phyloP scores from a whole-genome alignment of 495 filamentous ascomycete genomes.

The Tuber aestivum region DNA sequence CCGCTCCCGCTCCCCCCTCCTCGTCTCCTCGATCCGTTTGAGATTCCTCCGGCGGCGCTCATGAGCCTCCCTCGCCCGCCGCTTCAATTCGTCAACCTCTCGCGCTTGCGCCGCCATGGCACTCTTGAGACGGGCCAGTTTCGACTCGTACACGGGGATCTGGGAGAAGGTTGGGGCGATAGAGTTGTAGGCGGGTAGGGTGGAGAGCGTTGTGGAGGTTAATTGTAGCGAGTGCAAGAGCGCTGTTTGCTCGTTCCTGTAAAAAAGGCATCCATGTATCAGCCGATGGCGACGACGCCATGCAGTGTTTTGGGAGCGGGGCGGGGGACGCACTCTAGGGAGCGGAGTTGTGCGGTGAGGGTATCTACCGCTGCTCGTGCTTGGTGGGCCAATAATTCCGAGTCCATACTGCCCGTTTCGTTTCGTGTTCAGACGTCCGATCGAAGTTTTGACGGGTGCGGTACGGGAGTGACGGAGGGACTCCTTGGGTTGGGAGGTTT shows the following conservation, averaged over 20 bases:
- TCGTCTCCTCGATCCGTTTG: conserved; percentile 26
- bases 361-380: conserved; percentile 33
- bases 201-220: conserved; percentile 27
- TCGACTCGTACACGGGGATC: conserved; percentile 37
- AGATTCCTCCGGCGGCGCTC: conserved; percentile 26
- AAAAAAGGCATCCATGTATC: conserved; percentile 5
- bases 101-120: conserved; percentile 36
- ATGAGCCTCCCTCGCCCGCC: conserved; percentile 32
- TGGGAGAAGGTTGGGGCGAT: conserved; percentile 35
- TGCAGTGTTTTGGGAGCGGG: background rate
- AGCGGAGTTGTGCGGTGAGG: conserved; percentile 35
- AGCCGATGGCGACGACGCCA: background rate
- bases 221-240: conserved; percentile 37
- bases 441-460: conserved; percentile 8
- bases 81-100: conserved; percentile 33
- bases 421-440: background rate
- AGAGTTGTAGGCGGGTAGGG: conserved; percentile 30
- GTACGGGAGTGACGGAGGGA: background rate
- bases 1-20: conserved; percentile 34
- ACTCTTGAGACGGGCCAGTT: conserved; percentile 33
- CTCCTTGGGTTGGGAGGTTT: background rate
- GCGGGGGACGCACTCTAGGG: conserved; percentile 28
- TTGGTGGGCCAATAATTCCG: conserved; percentile 28
- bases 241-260: conserved; percentile 34
- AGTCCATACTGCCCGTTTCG: conserved; percentile 28